These are phyloP conservation scores for Boletus subparvulus DNA, from an alignment of 768 basidiomycete genomes.

Conservation along the genomic window DNA sequence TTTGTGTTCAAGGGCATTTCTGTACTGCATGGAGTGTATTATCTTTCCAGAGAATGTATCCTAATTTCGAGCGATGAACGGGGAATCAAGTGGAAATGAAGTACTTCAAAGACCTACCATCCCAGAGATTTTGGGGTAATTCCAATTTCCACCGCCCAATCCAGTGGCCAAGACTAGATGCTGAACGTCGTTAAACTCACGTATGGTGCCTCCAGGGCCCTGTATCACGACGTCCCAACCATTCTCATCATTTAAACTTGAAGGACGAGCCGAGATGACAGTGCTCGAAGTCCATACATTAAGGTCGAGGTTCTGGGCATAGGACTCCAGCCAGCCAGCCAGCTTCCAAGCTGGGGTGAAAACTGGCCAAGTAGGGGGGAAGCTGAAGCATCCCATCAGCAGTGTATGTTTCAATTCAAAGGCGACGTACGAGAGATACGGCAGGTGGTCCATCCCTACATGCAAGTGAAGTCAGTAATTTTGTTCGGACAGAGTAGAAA, in stretches of 20 bases:
- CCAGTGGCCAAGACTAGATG: constrained; percentile 58
- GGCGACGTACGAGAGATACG: constrained; percentile 46
- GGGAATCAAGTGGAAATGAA: background rate
- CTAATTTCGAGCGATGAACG: background rate
- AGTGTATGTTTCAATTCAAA: background rate
- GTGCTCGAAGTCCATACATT: constrained; percentile 57
- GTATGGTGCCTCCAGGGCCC: constrained; percentile 30
- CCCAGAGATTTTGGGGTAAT: constrained; percentile 45
- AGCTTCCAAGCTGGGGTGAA: constrained; percentile 49
- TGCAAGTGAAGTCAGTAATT: background rate
- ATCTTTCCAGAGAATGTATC: constrained; percentile 2
- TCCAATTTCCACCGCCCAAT: constrained; percentile 38
- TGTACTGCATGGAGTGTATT: constrained; percentile 6
- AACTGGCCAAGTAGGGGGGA: constrained; percentile 52
- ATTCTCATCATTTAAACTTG: constrained; percentile 33
- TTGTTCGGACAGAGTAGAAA: background rate
- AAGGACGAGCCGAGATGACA: constrained; percentile 29
- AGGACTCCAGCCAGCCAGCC: constrained; percentile 60
- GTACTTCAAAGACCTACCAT: constrained; percentile 26
- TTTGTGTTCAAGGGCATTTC: constrained; percentile 1
- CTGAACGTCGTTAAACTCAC: constrained; percentile 35
- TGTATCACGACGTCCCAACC: constrained; percentile 44
- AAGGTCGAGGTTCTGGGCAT: constrained; percentile 55
- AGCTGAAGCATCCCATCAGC: constrained; percentile 30
- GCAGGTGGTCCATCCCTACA: constrained; percentile 17